Evolutionary conservation across 2,329 filamentous ascomycete species (phyloP).

Genomic region (Alternaria tenuissima): DNA sequence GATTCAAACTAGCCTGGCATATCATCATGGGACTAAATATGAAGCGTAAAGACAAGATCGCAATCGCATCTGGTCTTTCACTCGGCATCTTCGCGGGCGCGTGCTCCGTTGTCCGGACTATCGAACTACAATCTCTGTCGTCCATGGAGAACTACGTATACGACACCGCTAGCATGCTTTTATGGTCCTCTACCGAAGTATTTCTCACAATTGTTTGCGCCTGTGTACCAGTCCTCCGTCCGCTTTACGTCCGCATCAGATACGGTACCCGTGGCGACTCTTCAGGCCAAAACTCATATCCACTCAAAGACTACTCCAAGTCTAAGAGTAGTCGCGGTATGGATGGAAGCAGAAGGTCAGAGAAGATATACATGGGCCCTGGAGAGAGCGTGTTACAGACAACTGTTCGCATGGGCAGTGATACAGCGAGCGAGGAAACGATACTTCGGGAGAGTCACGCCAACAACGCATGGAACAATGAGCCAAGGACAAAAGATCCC

Average conservation of each 20-base stretch:
- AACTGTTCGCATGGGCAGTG: constrained; percentile 29
- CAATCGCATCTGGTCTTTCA: constrained; percentile 40
- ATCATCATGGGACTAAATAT: constrained; percentile 46
- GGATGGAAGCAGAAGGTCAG: constrained; percentile 6
- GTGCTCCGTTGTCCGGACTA: constrained; percentile 44
- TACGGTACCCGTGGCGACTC: constrained; percentile 34
- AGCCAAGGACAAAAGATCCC: constrained; percentile 13
- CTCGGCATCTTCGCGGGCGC: constrained; percentile 45
- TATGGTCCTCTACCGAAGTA: constrained; percentile 50
- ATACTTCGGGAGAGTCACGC: constrained; percentile 30
- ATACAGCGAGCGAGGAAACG: constrained; percentile 40
- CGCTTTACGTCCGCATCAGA: constrained; percentile 51
- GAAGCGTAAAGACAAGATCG: constrained; percentile 47
- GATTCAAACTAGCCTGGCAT: constrained; percentile 33
- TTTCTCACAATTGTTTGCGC: constrained; percentile 61
- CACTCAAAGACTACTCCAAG: constrained; percentile 29
- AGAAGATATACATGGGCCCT: constrained; percentile 32
- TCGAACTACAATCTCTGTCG: constrained; percentile 38
- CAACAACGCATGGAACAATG: constrained; percentile 7
- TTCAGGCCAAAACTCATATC: constrained; percentile 27
- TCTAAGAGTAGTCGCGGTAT: constrained; percentile 22
- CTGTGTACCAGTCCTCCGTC: constrained; percentile 58
- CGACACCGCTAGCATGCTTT: constrained; percentile 41
- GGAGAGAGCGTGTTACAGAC: constrained; percentile 28
- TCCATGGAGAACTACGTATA: constrained; percentile 43